A percentile compares a stretch with the other conserved stretches of the same genome.
These are phyloP conservation scores for Lantana camara DNA, from an alignment of 257 asterid genomes.

Conservation along the genomic window DNA sequence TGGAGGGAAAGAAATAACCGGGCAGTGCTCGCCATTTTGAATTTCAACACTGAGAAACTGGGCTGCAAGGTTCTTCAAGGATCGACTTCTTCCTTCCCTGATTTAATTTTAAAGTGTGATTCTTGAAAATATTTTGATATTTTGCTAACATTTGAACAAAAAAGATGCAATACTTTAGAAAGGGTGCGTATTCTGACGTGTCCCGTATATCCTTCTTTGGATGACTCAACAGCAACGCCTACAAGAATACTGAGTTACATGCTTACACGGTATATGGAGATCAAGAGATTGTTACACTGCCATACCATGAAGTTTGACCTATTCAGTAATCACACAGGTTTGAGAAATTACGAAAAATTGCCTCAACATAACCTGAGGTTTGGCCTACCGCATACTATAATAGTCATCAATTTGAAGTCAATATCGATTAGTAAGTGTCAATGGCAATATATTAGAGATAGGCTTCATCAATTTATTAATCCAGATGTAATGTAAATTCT, in stretches of 20 bases:
- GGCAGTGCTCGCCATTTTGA: slow-evolving; percentile 95
- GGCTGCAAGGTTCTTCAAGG: slow-evolving; percentile 77
- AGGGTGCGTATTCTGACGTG: slow-evolving; percentile 76
- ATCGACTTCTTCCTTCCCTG: slow-evolving; percentile 89
- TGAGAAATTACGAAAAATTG: too few species aligned
- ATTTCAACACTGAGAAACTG: slow-evolving; percentile 72
- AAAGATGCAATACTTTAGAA: slow-evolving; percentile 54
- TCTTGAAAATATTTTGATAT: background rate
- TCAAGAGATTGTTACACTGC: too few species aligned
- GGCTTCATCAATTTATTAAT: too few species aligned
- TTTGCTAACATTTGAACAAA: too few species aligned
- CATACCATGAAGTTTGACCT: too few species aligned
- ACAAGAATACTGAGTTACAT: slow-evolving; percentile 23
- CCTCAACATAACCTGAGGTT: too few species aligned
- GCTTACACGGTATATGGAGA: background rate
- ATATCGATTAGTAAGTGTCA: too few species aligned
- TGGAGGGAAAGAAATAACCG: slow-evolving; percentile 54
- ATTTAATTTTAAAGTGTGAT: slow-evolving; percentile 10
- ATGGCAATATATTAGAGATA: too few species aligned
- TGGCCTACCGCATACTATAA: too few species aligned
- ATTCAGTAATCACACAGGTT: too few species aligned
- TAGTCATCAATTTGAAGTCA: too few species aligned
- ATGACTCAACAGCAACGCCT: slow-evolving; percentile 92
- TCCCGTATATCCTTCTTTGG: slow-evolving; percentile 91
- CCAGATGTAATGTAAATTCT: too few species aligned